These are phyloP conservation scores for Boechera retrofracta DNA, from an alignment of 345 rosid species.

Conservation along the genomic window DNA sequence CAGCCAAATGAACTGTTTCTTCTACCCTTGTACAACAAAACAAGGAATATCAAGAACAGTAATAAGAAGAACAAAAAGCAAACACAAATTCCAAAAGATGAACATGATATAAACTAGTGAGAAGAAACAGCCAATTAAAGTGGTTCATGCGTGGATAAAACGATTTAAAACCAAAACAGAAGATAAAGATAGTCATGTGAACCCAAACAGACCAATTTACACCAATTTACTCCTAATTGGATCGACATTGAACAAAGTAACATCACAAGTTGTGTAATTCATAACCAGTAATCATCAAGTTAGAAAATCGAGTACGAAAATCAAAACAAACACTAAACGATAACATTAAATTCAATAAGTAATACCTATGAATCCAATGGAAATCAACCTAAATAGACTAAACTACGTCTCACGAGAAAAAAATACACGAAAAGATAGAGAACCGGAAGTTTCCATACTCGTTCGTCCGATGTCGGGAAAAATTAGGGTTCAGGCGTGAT, in stretches of 20 bases:
- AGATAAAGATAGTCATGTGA: not conserved
- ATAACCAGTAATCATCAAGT: slow-evolving; percentile 6
- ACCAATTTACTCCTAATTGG: not conserved
- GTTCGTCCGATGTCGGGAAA: not conserved
- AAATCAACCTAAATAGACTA: not conserved
- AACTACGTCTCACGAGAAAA: not conserved
- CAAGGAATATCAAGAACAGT: no score
- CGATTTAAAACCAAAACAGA: no score
- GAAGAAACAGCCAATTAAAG: not conserved
- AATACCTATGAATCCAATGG: not conserved
- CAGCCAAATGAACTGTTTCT: slow-evolving; percentile 15
- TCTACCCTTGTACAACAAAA: slow-evolving; percentile 8
- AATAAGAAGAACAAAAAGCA: no score
- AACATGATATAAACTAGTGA: not conserved
- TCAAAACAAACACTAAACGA: slow-evolving; percentile 12
- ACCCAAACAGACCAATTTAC: not conserved
- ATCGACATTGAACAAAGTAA: slow-evolving; percentile 13
- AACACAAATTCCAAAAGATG: not conserved
- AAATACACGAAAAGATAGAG: not conserved
- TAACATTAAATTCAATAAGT: slow-evolving; percentile 1
- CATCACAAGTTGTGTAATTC: slow-evolving; percentile 1
- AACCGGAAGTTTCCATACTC: not conserved
- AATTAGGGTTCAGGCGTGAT: slow-evolving; percentile 32
- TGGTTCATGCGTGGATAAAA: no score
- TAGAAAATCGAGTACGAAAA: not conserved